phyloP scores from a whole-genome alignment of 768 basidiomycete species.

The Lentinula boryana region DNA sequence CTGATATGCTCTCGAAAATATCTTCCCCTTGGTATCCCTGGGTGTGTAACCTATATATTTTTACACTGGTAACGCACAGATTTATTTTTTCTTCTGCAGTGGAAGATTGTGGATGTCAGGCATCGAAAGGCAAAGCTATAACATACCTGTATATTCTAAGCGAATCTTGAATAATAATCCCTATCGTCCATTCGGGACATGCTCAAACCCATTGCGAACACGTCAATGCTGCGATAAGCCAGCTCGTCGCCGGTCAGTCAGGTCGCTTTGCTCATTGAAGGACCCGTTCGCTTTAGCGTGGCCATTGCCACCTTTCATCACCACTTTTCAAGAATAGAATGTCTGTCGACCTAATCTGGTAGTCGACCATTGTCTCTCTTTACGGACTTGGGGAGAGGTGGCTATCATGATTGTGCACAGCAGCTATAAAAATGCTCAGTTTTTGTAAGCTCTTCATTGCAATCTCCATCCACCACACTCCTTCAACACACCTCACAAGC shows the following conservation, averaged over 20 bases:
- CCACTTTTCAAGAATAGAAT: background rate
- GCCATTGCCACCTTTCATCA: background rate
- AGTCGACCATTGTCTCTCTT: background rate
- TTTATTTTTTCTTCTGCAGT: slow-evolving; percentile 18
- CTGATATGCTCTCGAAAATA: slow-evolving; percentile 35
- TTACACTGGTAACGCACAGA: background rate
- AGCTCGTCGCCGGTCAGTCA: no score
- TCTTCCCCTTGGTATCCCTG: slow-evolving; percentile 43
- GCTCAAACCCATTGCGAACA: no score
- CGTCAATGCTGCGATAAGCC: no score
- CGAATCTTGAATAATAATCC: no score
- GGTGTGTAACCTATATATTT: slow-evolving; percentile 27
- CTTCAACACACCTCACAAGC: background rate
- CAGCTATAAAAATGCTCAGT: background rate
- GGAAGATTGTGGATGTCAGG: slow-evolving; percentile 27
- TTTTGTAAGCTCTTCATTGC: background rate
- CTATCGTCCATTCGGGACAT: no score
- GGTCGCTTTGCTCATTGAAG: no score
- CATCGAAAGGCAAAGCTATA: slow-evolving; percentile 30
- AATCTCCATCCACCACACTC: background rate
- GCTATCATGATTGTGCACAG: background rate
- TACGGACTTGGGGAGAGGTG: background rate
- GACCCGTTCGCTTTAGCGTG: background rate
- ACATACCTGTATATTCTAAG: background rate
- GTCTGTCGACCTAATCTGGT: background rate